Evolutionary conservation across 2,329 filamentous ascomycete genomes (phyloP), one percentile per base, ranked within the genome.

Genomic region (Celoporthe dispersa): DNA sequence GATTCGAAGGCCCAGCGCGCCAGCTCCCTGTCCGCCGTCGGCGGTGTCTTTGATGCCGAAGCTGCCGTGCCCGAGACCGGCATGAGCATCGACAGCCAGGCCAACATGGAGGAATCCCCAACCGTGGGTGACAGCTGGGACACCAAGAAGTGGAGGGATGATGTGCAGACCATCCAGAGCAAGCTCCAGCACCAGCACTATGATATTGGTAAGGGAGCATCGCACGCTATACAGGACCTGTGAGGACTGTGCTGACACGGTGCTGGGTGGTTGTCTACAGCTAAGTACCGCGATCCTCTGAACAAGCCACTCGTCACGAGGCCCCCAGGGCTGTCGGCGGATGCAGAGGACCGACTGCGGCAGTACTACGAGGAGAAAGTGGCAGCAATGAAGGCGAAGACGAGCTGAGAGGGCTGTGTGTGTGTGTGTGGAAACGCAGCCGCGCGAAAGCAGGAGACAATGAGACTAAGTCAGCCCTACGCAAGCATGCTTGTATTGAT

Each of bases 221-320:
- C 9, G 25, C 19, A 35, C 1, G 25, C 28, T 4, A 3, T 41
- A 16, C 6, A 12, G 31, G 5, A 31, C 4, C 6, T 48, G 16
- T 19, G 31, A 12, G 31, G 16, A 28, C 5, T 53, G 12, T 68
- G 66, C 70, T 71, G 35, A 66, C n/a, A n/a, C 14, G 22, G n/a
- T 63, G 60, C 9, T 63, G 35, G 35, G n/a, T 63, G 60, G 57
- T 12, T 41, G 0, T 67, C 11, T 31, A 25, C 62, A 79, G 79
- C 76, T 67, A 79, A 83, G 51, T 85, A 83, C 66, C 80, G 81
- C 9, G 85, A 88, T 70, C 85, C 86, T 41, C 77, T 88, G 68
- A 73, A 80, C 19, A 79, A 81, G 22, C 70, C 70, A 37, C 62
- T 71, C 44, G 68, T 69, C n/a, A 67, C 66, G 28, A 68, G 64